Percentiles rank a stretch among this genome's conserved stretches.
Evolutionary conservation across 192 early-diverging fungal genomes (phyloP).

Genomic region (Umbelopsis sp.): DNA sequence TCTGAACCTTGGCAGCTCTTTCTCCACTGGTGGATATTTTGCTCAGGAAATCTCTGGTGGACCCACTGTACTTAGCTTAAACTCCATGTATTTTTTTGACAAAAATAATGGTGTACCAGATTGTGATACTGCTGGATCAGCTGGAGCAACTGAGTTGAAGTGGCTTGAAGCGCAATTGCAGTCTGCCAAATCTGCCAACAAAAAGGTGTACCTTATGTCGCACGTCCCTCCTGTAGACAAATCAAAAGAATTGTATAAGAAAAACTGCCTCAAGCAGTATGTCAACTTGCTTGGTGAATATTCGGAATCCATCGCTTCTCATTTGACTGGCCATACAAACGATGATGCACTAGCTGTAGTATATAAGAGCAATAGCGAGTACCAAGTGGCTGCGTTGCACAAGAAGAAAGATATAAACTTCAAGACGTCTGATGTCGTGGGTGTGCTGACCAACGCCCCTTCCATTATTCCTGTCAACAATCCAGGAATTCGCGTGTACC

Average conservation of each 20-base stretch:
- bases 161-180: slow-evolving; percentile 38
- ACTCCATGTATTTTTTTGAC: slow-evolving; percentile 41
- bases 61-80: slow-evolving; percentile 30
- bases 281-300: slow-evolving; percentile 38
- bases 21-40: slow-evolving; percentile 41
- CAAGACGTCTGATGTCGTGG: slow-evolving; percentile 17
- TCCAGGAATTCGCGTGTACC: slow-evolving; percentile 42
- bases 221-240: slow-evolving; percentile 39
- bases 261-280: slow-evolving; percentile 30
- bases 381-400: slow-evolving; percentile 27
- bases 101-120: slow-evolving; percentile 30
- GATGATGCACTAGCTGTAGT: slow-evolving; percentile 24
- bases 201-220: slow-evolving; percentile 34
- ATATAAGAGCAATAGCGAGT: slow-evolving; percentile 15
- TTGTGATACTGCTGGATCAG: slow-evolving; percentile 25
- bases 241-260: slow-evolving; percentile 20
- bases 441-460: slow-evolving; percentile 39
- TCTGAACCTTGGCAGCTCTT: slow-evolving; percentile 29
- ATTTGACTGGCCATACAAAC: slow-evolving; percentile 46
- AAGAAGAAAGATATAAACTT: slow-evolving; percentile 12
- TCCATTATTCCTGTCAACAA: slow-evolving; percentile 43
- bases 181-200: not conserved
- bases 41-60: slow-evolving; percentile 34
- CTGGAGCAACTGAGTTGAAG: slow-evolving; percentile 31
- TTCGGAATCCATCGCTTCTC: slow-evolving; percentile 35